A percentile compares a stretch with the other conserved stretches of the same genome.
Conservation (phyloP, 495 filamentous ascomycete genomes). For the Penicillium silybi region DNA sequence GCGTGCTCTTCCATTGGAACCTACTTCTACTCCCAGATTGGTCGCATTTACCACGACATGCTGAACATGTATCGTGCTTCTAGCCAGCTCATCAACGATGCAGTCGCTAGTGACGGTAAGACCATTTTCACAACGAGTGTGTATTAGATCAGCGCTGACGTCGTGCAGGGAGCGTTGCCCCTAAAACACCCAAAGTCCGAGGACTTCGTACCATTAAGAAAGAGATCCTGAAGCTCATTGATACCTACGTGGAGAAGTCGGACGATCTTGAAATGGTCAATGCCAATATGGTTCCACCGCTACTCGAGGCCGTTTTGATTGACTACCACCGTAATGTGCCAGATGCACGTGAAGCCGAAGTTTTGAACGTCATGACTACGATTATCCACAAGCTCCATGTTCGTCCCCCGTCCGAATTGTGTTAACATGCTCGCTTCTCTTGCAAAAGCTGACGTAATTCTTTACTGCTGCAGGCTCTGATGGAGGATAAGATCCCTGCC, state of each 20-base stretch:
- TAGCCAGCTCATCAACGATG: slow-evolving; percentile 91
- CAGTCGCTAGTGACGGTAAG: slow-evolving; percentile 80
- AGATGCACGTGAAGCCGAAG: slow-evolving; percentile 93
- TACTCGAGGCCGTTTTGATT: slow-evolving; percentile 90
- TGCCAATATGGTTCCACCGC: slow-evolving; percentile 87
- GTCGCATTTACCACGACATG: slow-evolving; percentile 97
- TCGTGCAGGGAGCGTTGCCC: slow-evolving; percentile 74
- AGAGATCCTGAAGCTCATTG: slow-evolving; percentile 97
- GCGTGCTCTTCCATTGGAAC: slow-evolving; percentile 92
- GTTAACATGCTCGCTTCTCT: neutral
- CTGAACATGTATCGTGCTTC: slow-evolving; percentile 96
- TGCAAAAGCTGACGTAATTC: neutral
- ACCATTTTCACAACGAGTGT: neutral
- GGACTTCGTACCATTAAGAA: slow-evolving; percentile 98
- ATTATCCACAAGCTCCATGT: slow-evolving; percentile 95
- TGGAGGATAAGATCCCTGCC: slow-evolving; percentile 95
- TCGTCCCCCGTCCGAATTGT: slow-evolving; percentile 40
- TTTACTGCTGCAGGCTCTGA: slow-evolving; percentile 57
- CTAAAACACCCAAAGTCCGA: slow-evolving; percentile 93
- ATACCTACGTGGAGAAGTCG: slow-evolving; percentile 95
- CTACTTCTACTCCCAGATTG: slow-evolving; percentile 99
- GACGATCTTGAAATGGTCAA: slow-evolving; percentile 93
- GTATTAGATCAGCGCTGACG: neutral
- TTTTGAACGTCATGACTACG: slow-evolving; percentile 94
- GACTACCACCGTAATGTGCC: slow-evolving; percentile 98